Conservation (phyloP, 495 filamentous ascomycete species). For the Alectoria sarmentosa region DNA sequence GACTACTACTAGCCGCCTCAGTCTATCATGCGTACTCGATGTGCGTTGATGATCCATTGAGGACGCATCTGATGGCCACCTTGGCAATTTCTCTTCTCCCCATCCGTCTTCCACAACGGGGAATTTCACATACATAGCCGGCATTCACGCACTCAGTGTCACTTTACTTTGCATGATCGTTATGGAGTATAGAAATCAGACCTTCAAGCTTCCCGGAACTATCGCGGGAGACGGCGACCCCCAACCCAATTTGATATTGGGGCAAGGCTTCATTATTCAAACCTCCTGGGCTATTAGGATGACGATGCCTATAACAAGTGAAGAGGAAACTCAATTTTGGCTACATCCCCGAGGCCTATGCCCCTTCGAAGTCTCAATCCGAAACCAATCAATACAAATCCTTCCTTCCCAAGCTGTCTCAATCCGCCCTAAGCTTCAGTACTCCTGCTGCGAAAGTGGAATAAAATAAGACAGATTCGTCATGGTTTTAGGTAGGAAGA, state of each 20-base stretch:
- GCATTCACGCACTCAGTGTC: not conserved
- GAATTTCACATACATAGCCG: not conserved
- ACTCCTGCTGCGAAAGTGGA: not conserved
- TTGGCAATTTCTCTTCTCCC: not conserved
- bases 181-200: not conserved
- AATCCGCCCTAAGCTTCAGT: not conserved
- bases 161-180: not conserved
- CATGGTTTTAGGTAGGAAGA: not conserved
- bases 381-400: not conserved
- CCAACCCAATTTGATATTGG: constrained; percentile 12
- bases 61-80: not conserved
- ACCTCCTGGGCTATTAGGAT: not conserved
- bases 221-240: constrained; percentile 15
- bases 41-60: not conserved
- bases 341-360: not conserved
- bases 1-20: not conserved
- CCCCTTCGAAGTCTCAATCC: not conserved
- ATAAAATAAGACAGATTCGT: not conserved
- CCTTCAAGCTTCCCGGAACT: constrained; percentile 13
- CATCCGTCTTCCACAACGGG: not conserved
- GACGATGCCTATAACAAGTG: not conserved
- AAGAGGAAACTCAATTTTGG: not conserved
- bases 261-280: not conserved
- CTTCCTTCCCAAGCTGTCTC: not conserved
- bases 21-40: not conserved